phyloP scores from a whole-genome alignment of 257 asterid species.

The Solanum corneliomulleri region DNA sequence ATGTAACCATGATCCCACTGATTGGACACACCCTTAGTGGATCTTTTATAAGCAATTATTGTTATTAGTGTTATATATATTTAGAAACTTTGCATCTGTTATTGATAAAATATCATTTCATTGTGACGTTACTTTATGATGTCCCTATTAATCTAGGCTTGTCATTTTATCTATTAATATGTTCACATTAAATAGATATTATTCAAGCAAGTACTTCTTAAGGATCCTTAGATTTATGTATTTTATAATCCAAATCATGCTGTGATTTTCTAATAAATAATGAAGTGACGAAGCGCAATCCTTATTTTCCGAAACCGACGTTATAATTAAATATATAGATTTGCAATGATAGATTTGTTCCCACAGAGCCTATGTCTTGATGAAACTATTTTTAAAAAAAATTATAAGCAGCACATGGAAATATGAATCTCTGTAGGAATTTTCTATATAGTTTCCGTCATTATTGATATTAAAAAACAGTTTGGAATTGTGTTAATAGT shows the following conservation, averaged over 20 bases:
- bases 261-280: background rate
- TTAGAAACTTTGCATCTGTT: background rate
- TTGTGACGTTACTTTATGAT: background rate
- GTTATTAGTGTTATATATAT: background rate
- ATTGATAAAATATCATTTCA: background rate
- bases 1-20: background rate
- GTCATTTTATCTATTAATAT: background rate
- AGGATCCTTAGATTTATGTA: background rate
- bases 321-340: background rate
- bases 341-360: background rate
- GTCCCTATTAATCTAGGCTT: constrained; percentile 4
- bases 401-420: constrained; percentile 38
- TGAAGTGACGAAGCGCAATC: background rate
- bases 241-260: background rate
- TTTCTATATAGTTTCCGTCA: background rate
- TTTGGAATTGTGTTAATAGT: background rate
- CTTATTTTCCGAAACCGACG: constrained; percentile 13
- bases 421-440: constrained; percentile 25
- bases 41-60: background rate
- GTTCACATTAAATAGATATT: background rate
- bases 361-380: background rate
- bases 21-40: background rate
- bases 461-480: background rate
- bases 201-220: background rate
- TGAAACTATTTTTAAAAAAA: background rate